Conservation (phyloP, 148 eudicot genomes). For the Silene conica region DNA sequence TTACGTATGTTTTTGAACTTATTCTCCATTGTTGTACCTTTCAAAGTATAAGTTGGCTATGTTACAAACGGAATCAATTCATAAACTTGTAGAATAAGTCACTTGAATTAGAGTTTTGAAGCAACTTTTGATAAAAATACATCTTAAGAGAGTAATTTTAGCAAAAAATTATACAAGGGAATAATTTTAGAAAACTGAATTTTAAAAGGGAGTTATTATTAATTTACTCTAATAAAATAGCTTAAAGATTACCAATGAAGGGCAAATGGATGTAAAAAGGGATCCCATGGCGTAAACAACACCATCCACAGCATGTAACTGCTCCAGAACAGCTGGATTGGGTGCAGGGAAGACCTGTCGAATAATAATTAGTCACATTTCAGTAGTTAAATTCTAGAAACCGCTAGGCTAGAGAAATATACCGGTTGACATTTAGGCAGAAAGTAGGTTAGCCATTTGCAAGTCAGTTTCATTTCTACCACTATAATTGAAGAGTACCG, state of each 20-base stretch:
- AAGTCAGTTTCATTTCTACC: not conserved
- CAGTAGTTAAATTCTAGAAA: not conserved
- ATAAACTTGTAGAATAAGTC: too few species aligned
- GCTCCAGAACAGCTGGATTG: conserved; percentile 72
- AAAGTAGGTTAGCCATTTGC: not conserved
- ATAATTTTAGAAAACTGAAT: too few species aligned
- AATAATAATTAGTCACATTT: conserved; percentile 15
- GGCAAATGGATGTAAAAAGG: conserved; percentile 92
- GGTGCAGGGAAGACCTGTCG: conserved; percentile 78
- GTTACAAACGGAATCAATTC: too few species aligned
- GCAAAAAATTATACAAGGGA: too few species aligned
- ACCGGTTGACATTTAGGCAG: not conserved
- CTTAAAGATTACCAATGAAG: conserved; percentile 65
- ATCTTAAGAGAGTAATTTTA: too few species aligned
- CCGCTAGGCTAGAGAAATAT: not conserved
- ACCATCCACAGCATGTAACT: conserved; percentile 73
- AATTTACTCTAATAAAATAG: too few species aligned
- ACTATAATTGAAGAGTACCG: not conserved
- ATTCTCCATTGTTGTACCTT: too few species aligned
- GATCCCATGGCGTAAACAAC: conserved; percentile 96
- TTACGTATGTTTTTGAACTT: too few species aligned
- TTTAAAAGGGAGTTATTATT: too few species aligned
- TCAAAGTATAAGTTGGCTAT: too few species aligned
- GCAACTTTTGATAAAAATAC: too few species aligned
- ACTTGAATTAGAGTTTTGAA: too few species aligned